Percentiles rank a stretch among this genome's conserved stretches.
Conservation (phyloP, 2,329 filamentous ascomycete species). For the Microsporum ferrugineum region DNA sequence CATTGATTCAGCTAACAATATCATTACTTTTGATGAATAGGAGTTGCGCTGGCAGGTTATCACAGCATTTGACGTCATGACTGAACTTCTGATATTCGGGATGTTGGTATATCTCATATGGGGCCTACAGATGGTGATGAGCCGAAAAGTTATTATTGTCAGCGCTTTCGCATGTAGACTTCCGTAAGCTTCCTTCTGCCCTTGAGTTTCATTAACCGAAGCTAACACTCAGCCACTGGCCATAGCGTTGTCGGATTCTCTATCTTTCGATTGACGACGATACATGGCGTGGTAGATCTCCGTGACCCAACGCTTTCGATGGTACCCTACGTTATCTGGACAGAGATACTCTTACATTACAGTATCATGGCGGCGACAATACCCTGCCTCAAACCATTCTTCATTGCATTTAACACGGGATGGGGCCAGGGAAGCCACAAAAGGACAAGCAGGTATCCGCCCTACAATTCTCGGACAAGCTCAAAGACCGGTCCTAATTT, state of each 20-base stretch:
- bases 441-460: slow-evolving; percentile 7
- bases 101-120: slow-evolving; percentile 27
- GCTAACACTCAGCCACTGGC: not conserved
- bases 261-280: slow-evolving; percentile 5
- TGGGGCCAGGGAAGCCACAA: slow-evolving; percentile 9
- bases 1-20: not conserved
- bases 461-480: not conserved
- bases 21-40: not conserved
- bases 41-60: slow-evolving; percentile 27
- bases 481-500: not conserved
- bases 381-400: slow-evolving; percentile 21
- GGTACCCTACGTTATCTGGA: slow-evolving; percentile 25
- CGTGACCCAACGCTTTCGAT: slow-evolving; percentile 24
- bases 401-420: slow-evolving; percentile 12
- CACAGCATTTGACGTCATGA: slow-evolving; percentile 30
- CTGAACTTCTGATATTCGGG: slow-evolving; percentile 23
- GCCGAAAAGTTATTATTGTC: slow-evolving; percentile 26
- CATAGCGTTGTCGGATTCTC: not conserved
- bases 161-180: slow-evolving; percentile 29
- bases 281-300: slow-evolving; percentile 18
- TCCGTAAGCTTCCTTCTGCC: slow-evolving; percentile 17
- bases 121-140: slow-evolving; percentile 27
- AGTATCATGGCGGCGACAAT: slow-evolving; percentile 33
- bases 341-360: slow-evolving; percentile 31
- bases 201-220: not conserved